Evolutionary conservation across 345 rosid genomes (phyloP).

Genomic region (Dimocarpus longan): DNA sequence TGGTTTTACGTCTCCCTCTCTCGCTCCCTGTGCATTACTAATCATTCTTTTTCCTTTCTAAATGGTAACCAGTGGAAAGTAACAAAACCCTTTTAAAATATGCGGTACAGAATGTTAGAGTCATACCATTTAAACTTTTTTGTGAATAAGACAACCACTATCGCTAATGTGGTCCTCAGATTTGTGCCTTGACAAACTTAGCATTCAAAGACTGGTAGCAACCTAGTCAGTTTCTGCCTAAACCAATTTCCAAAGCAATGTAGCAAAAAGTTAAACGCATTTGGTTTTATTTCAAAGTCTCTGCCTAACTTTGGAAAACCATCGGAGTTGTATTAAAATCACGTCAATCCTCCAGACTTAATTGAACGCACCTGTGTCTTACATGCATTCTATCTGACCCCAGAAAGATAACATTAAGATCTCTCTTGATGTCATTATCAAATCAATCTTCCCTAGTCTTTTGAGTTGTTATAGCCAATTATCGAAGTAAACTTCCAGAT

Average conservation of each 20-base stretch:
- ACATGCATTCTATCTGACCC: too few relatives aligned
- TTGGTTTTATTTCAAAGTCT: slow-evolving; percentile 12
- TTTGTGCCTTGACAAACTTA: background rate
- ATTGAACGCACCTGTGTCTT: too few relatives aligned
- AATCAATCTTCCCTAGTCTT: too few relatives aligned
- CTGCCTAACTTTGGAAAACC: slow-evolving; percentile 5
- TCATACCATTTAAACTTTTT: background rate
- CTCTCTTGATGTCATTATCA: background rate
- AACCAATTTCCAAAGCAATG: background rate
- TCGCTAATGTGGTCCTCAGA: background rate
- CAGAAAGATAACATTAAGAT: background rate
- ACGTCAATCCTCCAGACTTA: too few relatives aligned
- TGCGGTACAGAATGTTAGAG: too few relatives aligned
- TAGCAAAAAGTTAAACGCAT: background rate
- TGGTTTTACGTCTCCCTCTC: background rate
- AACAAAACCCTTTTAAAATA: too few relatives aligned
- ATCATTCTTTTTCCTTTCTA: too few relatives aligned
- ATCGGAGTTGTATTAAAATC: too few relatives aligned
- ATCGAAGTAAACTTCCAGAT: background rate
- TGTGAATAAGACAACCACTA: background rate
- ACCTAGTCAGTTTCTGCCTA: background rate
- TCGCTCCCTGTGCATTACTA: too few relatives aligned
- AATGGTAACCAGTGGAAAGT: too few relatives aligned
- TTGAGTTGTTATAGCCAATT: too few relatives aligned
- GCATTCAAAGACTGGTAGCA: background rate